These are phyloP conservation scores for Scleromitrula shiraiana DNA, from an alignment of 2,329 filamentous ascomycete species.

Conservation along the genomic window DNA sequence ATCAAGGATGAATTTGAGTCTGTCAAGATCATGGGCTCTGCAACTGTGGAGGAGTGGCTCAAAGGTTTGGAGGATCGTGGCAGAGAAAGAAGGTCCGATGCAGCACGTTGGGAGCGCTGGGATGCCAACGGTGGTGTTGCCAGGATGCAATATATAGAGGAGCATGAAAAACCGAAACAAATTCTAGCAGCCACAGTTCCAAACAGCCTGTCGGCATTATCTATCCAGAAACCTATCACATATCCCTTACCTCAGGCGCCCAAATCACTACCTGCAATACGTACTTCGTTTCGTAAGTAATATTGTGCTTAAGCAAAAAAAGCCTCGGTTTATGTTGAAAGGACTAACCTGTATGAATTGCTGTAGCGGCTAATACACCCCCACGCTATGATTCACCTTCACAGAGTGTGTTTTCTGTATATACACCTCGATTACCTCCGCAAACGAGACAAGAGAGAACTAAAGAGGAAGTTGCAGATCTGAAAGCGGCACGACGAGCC, in stretches of 20 bases:
- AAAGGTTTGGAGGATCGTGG: conserved; percentile 64
- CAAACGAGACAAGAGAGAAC: conserved; percentile 42
- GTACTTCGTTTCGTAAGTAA: conserved; percentile 13
- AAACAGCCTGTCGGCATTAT: neutral
- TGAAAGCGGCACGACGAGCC: conserved; percentile 54
- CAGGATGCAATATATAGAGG: conserved; percentile 17
- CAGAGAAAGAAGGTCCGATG: conserved; percentile 50
- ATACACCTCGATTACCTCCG: conserved; percentile 20
- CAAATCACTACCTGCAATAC: conserved; percentile 11
- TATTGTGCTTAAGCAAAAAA: neutral
- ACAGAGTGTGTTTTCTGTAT: conserved; percentile 23
- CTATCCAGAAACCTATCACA: neutral
- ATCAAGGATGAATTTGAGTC: conserved; percentile 55
- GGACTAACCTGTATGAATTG: conserved; percentile 7
- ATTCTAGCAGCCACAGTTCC: neutral
- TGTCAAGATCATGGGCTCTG: conserved; percentile 57
- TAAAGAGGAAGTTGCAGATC: conserved; percentile 52
- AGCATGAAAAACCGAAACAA: conserved; percentile 10
- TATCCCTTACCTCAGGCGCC: conserved; percentile 6
- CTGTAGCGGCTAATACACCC: conserved; percentile 18
- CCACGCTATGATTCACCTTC: conserved; percentile 27
- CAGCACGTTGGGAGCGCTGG: conserved; percentile 70
- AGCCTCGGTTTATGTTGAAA: neutral
- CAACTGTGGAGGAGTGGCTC: conserved; percentile 67
- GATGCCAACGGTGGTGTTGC: conserved; percentile 32